phyloP scores from a whole-genome alignment of 345 rosid species.

The Populus tremula region DNA sequence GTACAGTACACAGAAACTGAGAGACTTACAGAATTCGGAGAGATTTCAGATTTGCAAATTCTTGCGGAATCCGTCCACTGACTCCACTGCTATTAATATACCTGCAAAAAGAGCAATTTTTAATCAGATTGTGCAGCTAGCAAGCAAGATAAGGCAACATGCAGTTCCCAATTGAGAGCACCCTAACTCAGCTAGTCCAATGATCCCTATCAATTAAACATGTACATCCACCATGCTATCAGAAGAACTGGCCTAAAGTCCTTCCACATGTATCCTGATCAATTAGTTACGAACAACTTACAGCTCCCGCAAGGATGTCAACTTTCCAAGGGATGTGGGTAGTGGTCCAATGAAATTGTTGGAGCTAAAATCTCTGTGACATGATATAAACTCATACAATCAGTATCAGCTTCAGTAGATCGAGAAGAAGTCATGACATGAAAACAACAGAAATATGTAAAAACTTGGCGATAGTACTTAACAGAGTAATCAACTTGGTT shows the following conservation, averaged over 20 bases:
- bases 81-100: slow-evolving; percentile 62
- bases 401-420: neutral
- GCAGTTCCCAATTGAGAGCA: neutral
- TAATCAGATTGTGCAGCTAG: slow-evolving; percentile 5
- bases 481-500: slow-evolving; percentile 51
- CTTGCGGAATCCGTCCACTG: slow-evolving; percentile 46
- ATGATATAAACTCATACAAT: slow-evolving; percentile 2
- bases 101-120: slow-evolving; percentile 28
- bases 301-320: slow-evolving; percentile 50
- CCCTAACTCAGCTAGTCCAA: neutral
- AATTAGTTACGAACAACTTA: slow-evolving; percentile 23
- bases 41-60: slow-evolving; percentile 47
- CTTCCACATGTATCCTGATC: neutral
- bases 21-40: slow-evolving; percentile 40
- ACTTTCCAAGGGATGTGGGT: slow-evolving; percentile 45
- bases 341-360: slow-evolving; percentile 50
- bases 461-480: slow-evolving; percentile 24
- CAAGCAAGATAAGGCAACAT: neutral
- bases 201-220: neutral
- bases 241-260: neutral
- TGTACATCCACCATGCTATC: neutral
- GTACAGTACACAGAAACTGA: slow-evolving; percentile 2
- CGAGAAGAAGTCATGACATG: neutral
- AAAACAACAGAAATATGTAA: neutral
- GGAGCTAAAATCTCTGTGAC: slow-evolving; percentile 53